phyloP scores from a whole-genome alignment of 345 rosid species.

The Hypericum perforatum region DNA sequence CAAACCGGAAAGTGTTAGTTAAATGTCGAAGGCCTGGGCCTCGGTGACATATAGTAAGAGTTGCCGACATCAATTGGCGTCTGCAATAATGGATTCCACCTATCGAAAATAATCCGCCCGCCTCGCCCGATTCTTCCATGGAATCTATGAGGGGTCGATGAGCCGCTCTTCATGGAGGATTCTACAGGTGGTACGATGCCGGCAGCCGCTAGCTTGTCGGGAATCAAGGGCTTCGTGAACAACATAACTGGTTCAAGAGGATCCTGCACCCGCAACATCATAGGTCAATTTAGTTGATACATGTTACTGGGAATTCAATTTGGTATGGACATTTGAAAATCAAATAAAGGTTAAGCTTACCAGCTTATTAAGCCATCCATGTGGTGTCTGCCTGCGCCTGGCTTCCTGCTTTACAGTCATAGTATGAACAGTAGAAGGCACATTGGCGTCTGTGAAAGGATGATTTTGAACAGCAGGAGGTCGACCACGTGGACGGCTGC shows the following conservation, averaged over 20 bases:
- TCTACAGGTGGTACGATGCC: conserved; percentile 73
- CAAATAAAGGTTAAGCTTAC: conserved; percentile 33
- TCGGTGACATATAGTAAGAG: conserved; percentile 54
- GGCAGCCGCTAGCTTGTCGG: conserved; percentile 80
- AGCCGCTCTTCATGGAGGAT: conserved; percentile 29
- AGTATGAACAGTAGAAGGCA: conserved; percentile 29
- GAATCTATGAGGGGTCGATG: conserved; percentile 37
- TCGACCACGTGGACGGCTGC: conserved; percentile 38
- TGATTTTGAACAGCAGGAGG: conserved; percentile 37
- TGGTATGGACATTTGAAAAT: too few species aligned
- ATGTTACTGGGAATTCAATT: too few species aligned
- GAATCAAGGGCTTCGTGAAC: conserved; percentile 84
- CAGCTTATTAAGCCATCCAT: conserved; percentile 82
- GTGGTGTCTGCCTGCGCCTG: conserved; percentile 45
- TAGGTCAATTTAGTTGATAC: too few species aligned
- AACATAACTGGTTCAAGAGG: conserved; percentile 77
- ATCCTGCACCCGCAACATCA: conserved; percentile 42
- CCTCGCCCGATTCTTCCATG: conserved; percentile 96
- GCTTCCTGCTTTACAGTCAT: conserved; percentile 60
- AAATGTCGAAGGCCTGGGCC: conserved; percentile 42
- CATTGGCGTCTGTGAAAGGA: conserved; percentile 36
- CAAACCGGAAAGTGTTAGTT: conserved; percentile 15
- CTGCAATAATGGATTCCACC: conserved; percentile 88
- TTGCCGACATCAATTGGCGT: conserved; percentile 56
- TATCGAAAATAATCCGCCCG: conserved; percentile 79